These are phyloP conservation scores for Helminthosporium solani DNA, from an alignment of 2,329 filamentous ascomycete genomes.

Conservation along the genomic window DNA sequence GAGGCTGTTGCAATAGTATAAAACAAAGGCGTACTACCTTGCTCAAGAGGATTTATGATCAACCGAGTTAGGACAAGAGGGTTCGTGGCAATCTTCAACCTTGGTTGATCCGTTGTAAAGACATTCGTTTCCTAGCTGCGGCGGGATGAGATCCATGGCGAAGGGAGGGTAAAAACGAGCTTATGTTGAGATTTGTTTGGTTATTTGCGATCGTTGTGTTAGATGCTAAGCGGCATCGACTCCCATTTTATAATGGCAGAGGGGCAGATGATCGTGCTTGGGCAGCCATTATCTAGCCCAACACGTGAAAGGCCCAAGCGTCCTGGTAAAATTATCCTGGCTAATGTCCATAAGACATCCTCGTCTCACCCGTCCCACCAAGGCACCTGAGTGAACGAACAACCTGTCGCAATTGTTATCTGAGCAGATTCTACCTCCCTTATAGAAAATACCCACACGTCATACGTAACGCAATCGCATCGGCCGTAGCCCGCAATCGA, in stretches of 20 bases:
- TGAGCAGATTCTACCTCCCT: background rate
- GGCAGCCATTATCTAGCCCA: background rate
- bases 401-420: background rate
- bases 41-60: background rate
- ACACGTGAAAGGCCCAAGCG: background rate
- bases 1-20: background rate
- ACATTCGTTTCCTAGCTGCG: conserved; percentile 1
- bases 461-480: background rate
- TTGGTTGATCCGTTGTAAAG: conserved; percentile 1
- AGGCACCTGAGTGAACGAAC: conserved; percentile 1
- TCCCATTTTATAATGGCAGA: conserved; percentile 2
- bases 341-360: background rate
- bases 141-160: background rate
- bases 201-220: background rate
- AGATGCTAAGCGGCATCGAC: background rate
- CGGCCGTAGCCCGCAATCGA: background rate
- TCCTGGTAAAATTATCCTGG: background rate
- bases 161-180: conserved; percentile 1
- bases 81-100: conserved; percentile 1
- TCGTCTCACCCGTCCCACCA: background rate
- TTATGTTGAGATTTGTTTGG: background rate
- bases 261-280: conserved; percentile 1
- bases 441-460: background rate
- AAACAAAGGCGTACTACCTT: conserved; percentile 1
- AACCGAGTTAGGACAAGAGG: conserved; percentile 2